Evolutionary conservation across 352 stramenopile genomes (phyloP), one percentile per base, ranked within the genome.

Genomic region (Phytophthora europaea): DNA sequence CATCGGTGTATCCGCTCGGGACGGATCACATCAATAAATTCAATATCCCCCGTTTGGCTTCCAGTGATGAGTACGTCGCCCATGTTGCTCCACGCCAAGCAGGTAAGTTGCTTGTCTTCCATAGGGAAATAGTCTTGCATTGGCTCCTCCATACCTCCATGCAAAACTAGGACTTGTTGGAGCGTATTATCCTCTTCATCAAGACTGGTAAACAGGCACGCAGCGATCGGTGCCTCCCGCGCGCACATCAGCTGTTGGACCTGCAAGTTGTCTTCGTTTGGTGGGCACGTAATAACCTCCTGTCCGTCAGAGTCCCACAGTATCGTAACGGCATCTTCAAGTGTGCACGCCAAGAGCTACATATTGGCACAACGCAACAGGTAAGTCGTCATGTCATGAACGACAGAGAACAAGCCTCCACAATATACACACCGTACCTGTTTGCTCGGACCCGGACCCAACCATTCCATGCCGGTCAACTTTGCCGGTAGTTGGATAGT

Each of bases 81-180:
- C 43, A 54, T 43, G 40, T 73, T 79, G 52, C 66, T 78, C 78
- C 78, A 85, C 0, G 75, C 66, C 54, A 83, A 22, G 28, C 76
- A 80, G 0, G 75, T 81, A n/a, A 85, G 58, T 52, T 81, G 65
- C 6, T 83, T 78, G n/a, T 62, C 69, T 40, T 73, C 72, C 76
- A 82, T 78, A 4, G 72, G 53, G 4, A 82, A 60, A 38, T 75
- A 79, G 33, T 82, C 61, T 57, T 80, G 72, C 68, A 81, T 78
- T 28, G 76, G 73, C 43, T 83, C 73, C 6, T 79, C 73, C 40
- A 76, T 72, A 12, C 76, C 73, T 62, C 70, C 70, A 56, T 83
- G 76, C 36, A 83, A 59, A 0, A 81, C 69, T 34, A 83, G 65
- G 31, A 83, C 60, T 71, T 83, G 76, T 53, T 82, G 76, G 26